A percentile compares a stretch with the other conserved stretches of the same genome.
phyloP scores from a whole-genome alignment of 2,329 filamentous ascomycete genomes.

The Penicillium sp. region DNA sequence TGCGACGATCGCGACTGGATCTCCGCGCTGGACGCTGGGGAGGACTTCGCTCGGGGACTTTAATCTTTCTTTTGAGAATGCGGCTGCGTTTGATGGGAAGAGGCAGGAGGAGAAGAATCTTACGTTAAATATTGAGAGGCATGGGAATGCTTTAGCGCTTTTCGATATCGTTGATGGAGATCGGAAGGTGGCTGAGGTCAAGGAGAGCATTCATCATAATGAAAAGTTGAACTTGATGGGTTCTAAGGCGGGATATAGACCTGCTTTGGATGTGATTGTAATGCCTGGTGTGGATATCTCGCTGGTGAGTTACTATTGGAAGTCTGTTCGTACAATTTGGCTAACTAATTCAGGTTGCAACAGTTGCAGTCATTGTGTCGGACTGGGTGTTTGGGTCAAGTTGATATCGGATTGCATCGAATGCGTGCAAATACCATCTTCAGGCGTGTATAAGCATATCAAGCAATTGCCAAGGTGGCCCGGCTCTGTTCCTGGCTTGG shows the following conservation, averaged over 20 bases:
- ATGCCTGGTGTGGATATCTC: slow-evolving; percentile 27
- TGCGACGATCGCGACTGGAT: slow-evolving; percentile 10
- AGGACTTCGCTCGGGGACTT: slow-evolving; percentile 7
- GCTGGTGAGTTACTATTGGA: slow-evolving; percentile 16
- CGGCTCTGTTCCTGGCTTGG: background rate
- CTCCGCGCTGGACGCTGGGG: slow-evolving; percentile 9
- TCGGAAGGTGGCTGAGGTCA: slow-evolving; percentile 21
- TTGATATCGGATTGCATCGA: background rate
- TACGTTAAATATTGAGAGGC: slow-evolving; percentile 15
- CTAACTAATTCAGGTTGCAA: slow-evolving; percentile 15
- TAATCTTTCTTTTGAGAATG: slow-evolving; percentile 15
- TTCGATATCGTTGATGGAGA: slow-evolving; percentile 26
- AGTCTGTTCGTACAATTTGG: background rate
- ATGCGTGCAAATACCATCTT: too few species aligned
- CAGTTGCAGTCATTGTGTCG: slow-evolving; percentile 22
- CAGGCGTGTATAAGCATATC: background rate
- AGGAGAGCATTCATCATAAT: slow-evolving; percentile 25
- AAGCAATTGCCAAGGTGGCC: slow-evolving; percentile 7
- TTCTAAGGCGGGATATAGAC: slow-evolving; percentile 18
- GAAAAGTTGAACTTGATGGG: slow-evolving; percentile 20
- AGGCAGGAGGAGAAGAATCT: slow-evolving; percentile 8
- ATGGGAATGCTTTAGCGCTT: slow-evolving; percentile 12
- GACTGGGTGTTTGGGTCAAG: slow-evolving; percentile 22
- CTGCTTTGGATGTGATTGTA: slow-evolving; percentile 27
- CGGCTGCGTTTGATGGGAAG: slow-evolving; percentile 9